Conservation (phyloP, 306 rosid genomes). For the Cajanus cajan region DNA sequence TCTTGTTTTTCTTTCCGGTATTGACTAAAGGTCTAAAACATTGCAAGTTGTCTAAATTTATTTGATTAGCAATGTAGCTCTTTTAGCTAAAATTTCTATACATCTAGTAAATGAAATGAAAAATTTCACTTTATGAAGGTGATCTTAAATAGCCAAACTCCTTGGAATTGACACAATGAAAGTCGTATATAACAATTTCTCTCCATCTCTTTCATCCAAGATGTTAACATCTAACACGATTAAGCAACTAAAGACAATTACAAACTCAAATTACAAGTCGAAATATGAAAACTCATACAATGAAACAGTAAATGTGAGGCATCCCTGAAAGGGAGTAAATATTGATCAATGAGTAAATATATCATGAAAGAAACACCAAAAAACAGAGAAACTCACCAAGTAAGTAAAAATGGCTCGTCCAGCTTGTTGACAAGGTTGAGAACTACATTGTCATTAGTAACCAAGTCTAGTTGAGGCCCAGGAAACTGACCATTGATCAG, state of each 20-base stretch:
- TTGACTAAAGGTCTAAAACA: not conserved
- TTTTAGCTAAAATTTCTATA: not conserved
- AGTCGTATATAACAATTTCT: not conserved
- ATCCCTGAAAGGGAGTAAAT: not conserved
- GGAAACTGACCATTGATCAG: conserved; percentile 88
- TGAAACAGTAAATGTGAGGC: not conserved
- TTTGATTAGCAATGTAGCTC: not conserved
- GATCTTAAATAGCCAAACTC: not conserved
- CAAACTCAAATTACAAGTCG: not conserved
- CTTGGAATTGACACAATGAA: not conserved
- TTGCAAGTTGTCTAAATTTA: not conserved
- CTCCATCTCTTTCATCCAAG: not conserved
- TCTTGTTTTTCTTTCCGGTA: not conserved
- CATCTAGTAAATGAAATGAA: not conserved
- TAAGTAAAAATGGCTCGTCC: conserved; percentile 83
- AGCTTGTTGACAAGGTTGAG: conserved; percentile 89
- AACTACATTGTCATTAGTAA: conserved; percentile 83
- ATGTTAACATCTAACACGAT: not conserved
- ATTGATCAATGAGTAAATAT: not conserved
- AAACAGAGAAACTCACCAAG: conserved; percentile 65
- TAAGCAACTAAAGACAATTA: not conserved
- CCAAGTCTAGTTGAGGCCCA: conserved; percentile 86
- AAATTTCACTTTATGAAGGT: not conserved
- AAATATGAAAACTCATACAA: not conserved
- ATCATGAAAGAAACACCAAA: not conserved